Percentiles rank a stretch among this genome's conserved stretches.
Conservation (phyloP, 2,329 filamentous ascomycete genomes). For the Trichoderma cornu-damae region DNA sequence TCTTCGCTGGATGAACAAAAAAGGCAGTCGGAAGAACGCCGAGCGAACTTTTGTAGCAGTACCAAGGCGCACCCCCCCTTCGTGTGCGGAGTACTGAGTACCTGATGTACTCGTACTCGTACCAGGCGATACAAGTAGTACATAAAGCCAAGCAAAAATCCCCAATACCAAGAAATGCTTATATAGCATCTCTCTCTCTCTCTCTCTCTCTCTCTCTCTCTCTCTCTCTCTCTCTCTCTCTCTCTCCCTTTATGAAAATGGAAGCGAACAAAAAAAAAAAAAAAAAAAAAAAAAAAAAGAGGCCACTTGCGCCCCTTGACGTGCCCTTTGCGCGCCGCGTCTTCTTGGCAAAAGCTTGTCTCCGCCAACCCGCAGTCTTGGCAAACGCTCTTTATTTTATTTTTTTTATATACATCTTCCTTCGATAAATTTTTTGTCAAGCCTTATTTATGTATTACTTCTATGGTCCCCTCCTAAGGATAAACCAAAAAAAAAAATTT, state of each 20-base stretch:
- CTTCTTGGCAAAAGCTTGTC: conserved; percentile 33
- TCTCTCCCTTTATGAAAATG: background rate
- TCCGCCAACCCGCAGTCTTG: conserved; percentile 22
- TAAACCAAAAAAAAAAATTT: too few relatives aligned
- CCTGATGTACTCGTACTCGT: too few relatives aligned
- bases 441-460: too few relatives aligned
- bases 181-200: too few relatives aligned
- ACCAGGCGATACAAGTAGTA: too few relatives aligned
- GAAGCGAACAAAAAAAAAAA: background rate
- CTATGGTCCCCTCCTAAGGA: too few relatives aligned
- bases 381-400: conserved; percentile 12
- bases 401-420: background rate
- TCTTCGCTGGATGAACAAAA: background rate
- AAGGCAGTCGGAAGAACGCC: background rate
- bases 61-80: background rate
- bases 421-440: too few relatives aligned
- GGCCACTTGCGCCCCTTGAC: background rate
- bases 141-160: too few relatives aligned
- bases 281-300: background rate
- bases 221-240: too few relatives aligned
- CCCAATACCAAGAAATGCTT: background rate
- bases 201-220: too few relatives aligned
- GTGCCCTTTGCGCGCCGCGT: background rate
- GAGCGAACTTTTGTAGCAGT: conserved; percentile 3
- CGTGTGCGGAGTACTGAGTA: background rate